phyloP scores from a whole-genome alignment of 2,329 filamentous ascomycete genomes.

The Hypoxylon sp. region DNA sequence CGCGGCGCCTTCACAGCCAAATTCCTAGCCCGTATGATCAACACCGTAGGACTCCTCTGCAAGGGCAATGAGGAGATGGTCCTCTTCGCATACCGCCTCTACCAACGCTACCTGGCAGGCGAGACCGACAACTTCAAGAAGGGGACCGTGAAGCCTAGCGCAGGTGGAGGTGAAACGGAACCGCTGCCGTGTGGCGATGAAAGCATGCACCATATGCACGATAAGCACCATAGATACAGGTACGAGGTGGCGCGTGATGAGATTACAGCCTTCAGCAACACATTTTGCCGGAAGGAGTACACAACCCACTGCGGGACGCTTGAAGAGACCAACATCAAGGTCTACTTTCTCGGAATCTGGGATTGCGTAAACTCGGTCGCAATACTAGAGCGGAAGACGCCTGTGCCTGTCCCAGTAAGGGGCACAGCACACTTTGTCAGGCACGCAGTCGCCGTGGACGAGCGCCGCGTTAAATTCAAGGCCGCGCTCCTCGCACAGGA shows the following conservation, averaged over 20 bases:
- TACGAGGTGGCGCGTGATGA: slow-evolving; percentile 54
- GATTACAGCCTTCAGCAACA: slow-evolving; percentile 61
- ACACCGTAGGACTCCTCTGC: slow-evolving; percentile 62
- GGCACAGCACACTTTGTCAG: slow-evolving; percentile 61
- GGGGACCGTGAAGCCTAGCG: slow-evolving; percentile 3
- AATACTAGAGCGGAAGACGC: slow-evolving; percentile 55
- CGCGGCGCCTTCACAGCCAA: slow-evolving; percentile 66
- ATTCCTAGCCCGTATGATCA: slow-evolving; percentile 65
- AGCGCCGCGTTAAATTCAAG: slow-evolving; percentile 68
- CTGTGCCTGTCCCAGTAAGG: slow-evolving; percentile 54
- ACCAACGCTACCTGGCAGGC: slow-evolving; percentile 57
- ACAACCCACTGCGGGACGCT: slow-evolving; percentile 19
- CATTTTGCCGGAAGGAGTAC: slow-evolving; percentile 59
- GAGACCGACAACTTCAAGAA: slow-evolving; percentile 53
- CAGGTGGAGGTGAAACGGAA: slow-evolving; percentile 9
- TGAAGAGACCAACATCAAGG: slow-evolving; percentile 52
- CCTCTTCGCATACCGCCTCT: slow-evolving; percentile 61
- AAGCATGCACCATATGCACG: slow-evolving; percentile 34
- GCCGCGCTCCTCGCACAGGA: slow-evolving; percentile 61
- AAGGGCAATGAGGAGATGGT: slow-evolving; percentile 67
- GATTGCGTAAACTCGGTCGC: slow-evolving; percentile 67
- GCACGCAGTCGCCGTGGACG: slow-evolving; percentile 66
- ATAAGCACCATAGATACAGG: slow-evolving; percentile 48
- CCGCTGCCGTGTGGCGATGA: slow-evolving; percentile 7
- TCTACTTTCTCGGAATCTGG: slow-evolving; percentile 68